Percentiles rank a stretch among this genome's conserved stretches.
Evolutionary conservation across 2,329 filamentous ascomycete genomes (phyloP).

Genomic region (Sporothrix sp.): DNA sequence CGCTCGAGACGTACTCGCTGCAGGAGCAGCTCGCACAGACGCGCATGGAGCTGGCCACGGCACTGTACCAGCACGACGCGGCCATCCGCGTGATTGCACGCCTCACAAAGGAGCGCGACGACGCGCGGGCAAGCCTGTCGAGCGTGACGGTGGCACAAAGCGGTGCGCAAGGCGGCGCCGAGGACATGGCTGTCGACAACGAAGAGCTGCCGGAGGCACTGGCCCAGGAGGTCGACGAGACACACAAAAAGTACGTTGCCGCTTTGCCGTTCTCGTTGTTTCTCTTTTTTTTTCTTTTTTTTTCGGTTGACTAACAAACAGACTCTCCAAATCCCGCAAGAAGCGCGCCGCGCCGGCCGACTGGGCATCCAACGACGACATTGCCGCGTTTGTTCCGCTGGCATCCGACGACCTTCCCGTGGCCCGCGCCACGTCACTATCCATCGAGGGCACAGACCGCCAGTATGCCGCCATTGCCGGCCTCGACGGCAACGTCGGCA

Average conservation of each 20-base stretch:
- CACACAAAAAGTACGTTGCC: conserved; percentile 63
- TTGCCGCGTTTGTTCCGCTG: conserved; percentile 42
- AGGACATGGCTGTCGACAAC: conserved; percentile 88
- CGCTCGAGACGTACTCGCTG: conserved; percentile 83
- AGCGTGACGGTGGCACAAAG: conserved; percentile 62
- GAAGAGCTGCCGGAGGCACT: conserved; percentile 65
- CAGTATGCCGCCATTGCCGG: conserved; percentile 62
- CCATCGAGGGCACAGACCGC: conserved; percentile 38
- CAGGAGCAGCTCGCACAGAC: conserved; percentile 84
- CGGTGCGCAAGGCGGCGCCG: conserved; percentile 37
- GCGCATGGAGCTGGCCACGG: conserved; percentile 84
- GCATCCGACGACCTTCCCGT: conserved; percentile 39
- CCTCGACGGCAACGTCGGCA: conserved; percentile 59
- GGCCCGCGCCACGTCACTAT: conserved; percentile 39
- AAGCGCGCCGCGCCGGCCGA: conserved; percentile 78
- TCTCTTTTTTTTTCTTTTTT: background rate
- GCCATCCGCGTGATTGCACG: conserved; percentile 92
- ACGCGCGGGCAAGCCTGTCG: conserved; percentile 80
- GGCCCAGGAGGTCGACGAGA: conserved; percentile 63
- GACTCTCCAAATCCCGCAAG: conserved; percentile 77
- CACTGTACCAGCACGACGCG: conserved; percentile 93
- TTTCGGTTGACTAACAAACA: conserved; percentile 28
- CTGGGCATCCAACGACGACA: conserved; percentile 69
- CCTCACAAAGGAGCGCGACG: conserved; percentile 81
- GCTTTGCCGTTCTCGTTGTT: too few relatives aligned